Conservation (phyloP, 805 yeast species). For the Scheffersomyces lignosus region DNA sequence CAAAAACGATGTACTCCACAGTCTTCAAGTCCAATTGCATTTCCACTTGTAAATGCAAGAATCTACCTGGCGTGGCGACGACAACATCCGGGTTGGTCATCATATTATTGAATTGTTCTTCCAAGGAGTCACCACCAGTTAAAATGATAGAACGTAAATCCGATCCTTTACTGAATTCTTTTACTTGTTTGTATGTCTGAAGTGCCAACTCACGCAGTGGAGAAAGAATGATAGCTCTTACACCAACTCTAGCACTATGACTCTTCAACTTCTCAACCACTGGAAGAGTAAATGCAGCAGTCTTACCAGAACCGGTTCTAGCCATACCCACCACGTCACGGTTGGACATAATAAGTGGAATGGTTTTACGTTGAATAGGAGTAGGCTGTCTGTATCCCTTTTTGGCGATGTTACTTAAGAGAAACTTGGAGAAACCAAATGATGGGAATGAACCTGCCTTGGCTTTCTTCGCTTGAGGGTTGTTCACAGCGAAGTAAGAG, state of each 20-base stretch:
- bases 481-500: conserved; percentile 40
- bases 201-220: conserved; percentile 96
- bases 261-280: conserved; percentile 79
- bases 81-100: conserved; percentile 92
- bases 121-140: conserved; percentile 98
- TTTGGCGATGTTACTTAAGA: conserved; percentile 67
- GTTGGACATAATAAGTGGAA: conserved; percentile 82
- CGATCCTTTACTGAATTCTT: conserved; percentile 82
- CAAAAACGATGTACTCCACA: conserved; percentile 89
- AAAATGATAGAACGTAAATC: conserved; percentile 77
- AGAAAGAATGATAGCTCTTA: conserved; percentile 82
- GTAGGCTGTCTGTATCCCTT: conserved; percentile 96
- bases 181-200: conserved; percentile 86
- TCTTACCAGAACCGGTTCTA: conserved; percentile 97
- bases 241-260: conserved; percentile 86
- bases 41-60: conserved; percentile 91
- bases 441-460: conserved; percentile 85
- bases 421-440: conserved; percentile 77
- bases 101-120: conserved; percentile 92
- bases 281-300: conserved; percentile 95
- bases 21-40: conserved; percentile 84
- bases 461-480: conserved; percentile 54
- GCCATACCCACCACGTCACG: conserved; percentile 99
- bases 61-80: conserved; percentile 97
- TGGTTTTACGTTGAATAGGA: conserved; percentile 95